These are phyloP conservation scores for Cercospora beticola DNA, from an alignment of 2,329 filamentous ascomycete species.

Conservation along the genomic window DNA sequence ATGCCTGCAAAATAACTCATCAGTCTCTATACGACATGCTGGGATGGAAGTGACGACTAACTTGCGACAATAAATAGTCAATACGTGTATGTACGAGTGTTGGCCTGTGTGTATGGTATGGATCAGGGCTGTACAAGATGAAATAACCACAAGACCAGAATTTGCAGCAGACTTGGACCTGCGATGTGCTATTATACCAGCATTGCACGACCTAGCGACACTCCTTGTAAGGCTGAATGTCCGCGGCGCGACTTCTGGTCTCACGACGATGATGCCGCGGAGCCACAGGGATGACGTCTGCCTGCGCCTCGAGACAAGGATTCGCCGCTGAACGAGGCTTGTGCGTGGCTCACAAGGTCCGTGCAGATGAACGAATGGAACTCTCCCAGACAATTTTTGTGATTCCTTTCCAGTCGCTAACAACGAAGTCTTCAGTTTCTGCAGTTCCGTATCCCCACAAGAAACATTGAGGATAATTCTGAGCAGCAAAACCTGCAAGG, in stretches of 20 bases:
- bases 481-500: neutral
- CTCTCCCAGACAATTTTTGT: neutral
- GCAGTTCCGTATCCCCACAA: neutral
- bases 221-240: neutral
- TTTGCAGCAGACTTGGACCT: neutral
- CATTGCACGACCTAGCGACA: neutral
- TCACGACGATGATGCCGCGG: neutral
- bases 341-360: neutral
- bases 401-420: neutral
- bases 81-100: neutral
- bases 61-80: neutral
- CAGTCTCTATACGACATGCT: neutral
- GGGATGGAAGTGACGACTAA: neutral
- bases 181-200: neutral
- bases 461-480: neutral
- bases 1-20: neutral
- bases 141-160: neutral
- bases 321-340: conserved; percentile 7
- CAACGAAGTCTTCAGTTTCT: neutral
- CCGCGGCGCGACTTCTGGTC: neutral
- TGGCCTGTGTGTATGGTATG: neutral
- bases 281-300: neutral
- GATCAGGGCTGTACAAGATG: neutral
- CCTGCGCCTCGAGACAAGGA: neutral
- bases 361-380: neutral